Conservation (phyloP, 164 flowering plant genomes). For the Nelumbo lutea region DNA sequence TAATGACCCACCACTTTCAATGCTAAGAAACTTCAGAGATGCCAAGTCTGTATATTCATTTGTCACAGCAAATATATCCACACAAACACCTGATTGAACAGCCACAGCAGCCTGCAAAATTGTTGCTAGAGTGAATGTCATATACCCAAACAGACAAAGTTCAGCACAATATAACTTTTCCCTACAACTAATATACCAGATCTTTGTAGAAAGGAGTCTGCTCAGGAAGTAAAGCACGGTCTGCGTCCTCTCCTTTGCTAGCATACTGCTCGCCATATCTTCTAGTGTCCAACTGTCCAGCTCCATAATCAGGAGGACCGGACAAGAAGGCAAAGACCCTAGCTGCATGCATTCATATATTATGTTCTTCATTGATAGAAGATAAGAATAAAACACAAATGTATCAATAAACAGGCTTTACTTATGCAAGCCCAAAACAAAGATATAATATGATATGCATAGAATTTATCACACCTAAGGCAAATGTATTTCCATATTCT, state of each 20-base stretch:
- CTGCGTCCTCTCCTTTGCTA: constrained; percentile 98
- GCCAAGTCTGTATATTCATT: constrained; percentile 98
- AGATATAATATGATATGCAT: background rate
- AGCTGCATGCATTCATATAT: constrained; percentile 46
- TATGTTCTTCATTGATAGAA: constrained; percentile 1
- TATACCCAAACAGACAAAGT: constrained; percentile 8
- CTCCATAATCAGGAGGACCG: constrained; percentile 99
- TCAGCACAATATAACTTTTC: background rate
- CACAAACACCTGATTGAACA: constrained; percentile 99
- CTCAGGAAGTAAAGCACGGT: constrained; percentile 96
- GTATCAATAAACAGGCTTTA: constrained; percentile 1
- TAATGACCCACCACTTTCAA: constrained; percentile 95
- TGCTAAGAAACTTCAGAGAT: constrained; percentile 91
- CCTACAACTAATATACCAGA: constrained; percentile 43
- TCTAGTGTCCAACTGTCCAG: constrained; percentile 91
- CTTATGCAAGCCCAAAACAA: constrained; percentile 2
- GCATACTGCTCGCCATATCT: constrained; percentile 99
- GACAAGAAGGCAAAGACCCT: constrained; percentile 94
- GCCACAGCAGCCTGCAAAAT: constrained; percentile 90
- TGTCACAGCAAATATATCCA: constrained; percentile 96
- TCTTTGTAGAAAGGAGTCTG: constrained; percentile 97
- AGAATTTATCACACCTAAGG: constrained; percentile 54
- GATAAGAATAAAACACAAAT: background rate
- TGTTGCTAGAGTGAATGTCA: constrained; percentile 17
- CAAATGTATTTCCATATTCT: constrained; percentile 95